Conservation (phyloP, 1,284 basidiomycete species). For the Exobasidium cylindrosporum region DNA sequence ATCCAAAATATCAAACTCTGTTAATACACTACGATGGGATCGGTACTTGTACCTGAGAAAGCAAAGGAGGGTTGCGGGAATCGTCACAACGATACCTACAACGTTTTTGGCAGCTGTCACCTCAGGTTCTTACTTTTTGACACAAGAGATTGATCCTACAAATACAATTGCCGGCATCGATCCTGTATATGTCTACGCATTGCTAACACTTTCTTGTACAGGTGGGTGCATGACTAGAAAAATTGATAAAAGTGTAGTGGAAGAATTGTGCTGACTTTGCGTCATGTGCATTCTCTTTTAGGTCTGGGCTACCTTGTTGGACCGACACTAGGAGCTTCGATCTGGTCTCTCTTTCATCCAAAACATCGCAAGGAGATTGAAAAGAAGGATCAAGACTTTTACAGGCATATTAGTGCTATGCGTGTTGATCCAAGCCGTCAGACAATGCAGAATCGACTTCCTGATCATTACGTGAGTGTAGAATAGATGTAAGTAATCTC, state of each 20-base stretch:
- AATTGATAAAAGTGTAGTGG: neutral
- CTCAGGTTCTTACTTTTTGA: conserved; percentile 45
- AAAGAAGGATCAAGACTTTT: conserved; percentile 47
- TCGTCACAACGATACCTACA: conserved; percentile 47
- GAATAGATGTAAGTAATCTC: neutral
- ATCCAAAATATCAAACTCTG: neutral
- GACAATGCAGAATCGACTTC: conserved; percentile 49
- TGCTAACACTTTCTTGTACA: conserved; percentile 41
- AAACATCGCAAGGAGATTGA: conserved; percentile 37
- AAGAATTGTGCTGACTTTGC: neutral
- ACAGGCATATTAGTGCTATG: conserved; percentile 40
- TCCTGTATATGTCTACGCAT: conserved; percentile 43
- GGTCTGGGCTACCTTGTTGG: conserved; percentile 47
- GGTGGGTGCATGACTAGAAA: conserved; percentile 16
- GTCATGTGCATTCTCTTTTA: neutral
- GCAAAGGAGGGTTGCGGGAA: conserved; percentile 39
- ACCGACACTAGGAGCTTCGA: conserved; percentile 36
- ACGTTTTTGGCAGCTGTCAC: conserved; percentile 37
- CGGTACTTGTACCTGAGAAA: conserved; percentile 37
- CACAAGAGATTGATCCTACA: conserved; percentile 43
- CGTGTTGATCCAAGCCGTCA: conserved; percentile 47
- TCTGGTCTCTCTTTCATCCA: conserved; percentile 43
- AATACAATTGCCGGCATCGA: conserved; percentile 45
- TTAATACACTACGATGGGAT: conserved; percentile 4
- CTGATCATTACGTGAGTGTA: conserved; percentile 38